A percentile compares a stretch with the other conserved stretches of the same genome.
These are phyloP conservation scores for Cryptococcus sp. DNA, from an alignment of 1,284 basidiomycete genomes.

Conservation along the genomic window DNA sequence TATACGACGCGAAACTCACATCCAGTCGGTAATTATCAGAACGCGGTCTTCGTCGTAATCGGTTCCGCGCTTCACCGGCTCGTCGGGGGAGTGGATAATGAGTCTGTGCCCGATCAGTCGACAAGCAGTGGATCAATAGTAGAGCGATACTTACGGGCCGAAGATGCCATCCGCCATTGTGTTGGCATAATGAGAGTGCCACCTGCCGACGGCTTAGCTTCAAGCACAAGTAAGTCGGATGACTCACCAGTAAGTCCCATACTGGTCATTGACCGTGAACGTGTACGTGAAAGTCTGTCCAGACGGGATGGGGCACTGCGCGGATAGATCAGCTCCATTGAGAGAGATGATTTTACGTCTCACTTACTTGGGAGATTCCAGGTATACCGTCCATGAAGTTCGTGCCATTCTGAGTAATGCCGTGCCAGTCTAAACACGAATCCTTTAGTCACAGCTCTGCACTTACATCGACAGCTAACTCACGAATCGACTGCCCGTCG, in stretches of 20 bases:
- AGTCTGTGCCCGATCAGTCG: slow-evolving; percentile 11
- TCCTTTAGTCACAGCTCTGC: not conserved
- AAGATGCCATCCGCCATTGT: slow-evolving; percentile 35
- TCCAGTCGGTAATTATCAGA: slow-evolving; percentile 34
- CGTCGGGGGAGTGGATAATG: slow-evolving; percentile 30
- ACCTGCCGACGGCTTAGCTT: slow-evolving; percentile 1
- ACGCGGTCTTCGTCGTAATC: slow-evolving; percentile 33
- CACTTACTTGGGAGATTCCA: slow-evolving; percentile 34
- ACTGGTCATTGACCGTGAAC: slow-evolving; percentile 30
- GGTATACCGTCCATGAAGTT: slow-evolving; percentile 36
- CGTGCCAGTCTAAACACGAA: slow-evolving; percentile 36
- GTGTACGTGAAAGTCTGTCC: slow-evolving; percentile 57
- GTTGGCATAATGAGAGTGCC: slow-evolving; percentile 41
- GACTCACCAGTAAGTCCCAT: slow-evolving; percentile 34
- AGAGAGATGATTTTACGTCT: not conserved
- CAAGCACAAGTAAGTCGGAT: no score
- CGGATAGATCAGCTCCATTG: not conserved
- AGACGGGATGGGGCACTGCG: slow-evolving; percentile 58
- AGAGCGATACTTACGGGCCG: slow-evolving; percentile 21
- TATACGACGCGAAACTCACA: slow-evolving; percentile 16
- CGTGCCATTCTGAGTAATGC: slow-evolving; percentile 33
- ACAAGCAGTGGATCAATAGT: not conserved
- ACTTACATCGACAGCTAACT: not conserved
- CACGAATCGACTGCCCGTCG: slow-evolving; percentile 29
- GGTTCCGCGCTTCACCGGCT: slow-evolving; percentile 20